Base-by-base conservation (phyloP, 1,284 basidiomycete species). In the Tilletia caries region DNA sequence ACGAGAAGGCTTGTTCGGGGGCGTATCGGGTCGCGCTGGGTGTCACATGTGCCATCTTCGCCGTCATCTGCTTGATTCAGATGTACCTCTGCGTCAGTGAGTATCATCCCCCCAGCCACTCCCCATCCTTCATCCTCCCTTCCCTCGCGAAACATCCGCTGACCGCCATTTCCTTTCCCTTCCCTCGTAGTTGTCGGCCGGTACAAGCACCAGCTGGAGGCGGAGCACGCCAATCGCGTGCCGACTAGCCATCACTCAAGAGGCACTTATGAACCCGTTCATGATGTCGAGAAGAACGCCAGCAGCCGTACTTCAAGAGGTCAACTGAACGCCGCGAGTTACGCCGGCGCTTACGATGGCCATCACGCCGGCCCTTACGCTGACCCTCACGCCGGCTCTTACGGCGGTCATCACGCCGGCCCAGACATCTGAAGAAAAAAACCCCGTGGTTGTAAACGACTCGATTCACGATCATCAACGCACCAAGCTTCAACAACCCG, bases 71-170 rank as follows among this genome's bases (percentile, higher is more conserved):
- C 4, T 29, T 62, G 29, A 62, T 62, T 23, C 58, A 62, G 18
- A 25, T 34, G 3, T 62, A 62, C 32, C 58, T 62, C 58, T 62
- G 58, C 58, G 32, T 62, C 58, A 62, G 58, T 62, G 32, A 62
- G 58, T 62, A n/a, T 5, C n/a, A n/a, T n/a, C n/a, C n/a, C n/a
- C n/a, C n/a, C n/a, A 6, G n/a, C 52, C 52, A 27, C 6, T 6
- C 15, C 25, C 25, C 25, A 3, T 54, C 5, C 52, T 6, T 29
- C 27, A 10, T 41, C 20, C 23, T 8, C 25, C 52, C 25, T 15
- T 25, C 13, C 12, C 23, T 54, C 29, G 13, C 23, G 27, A 62
- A 62, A 20, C 29, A 20, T 6, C 8, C 8, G 20, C 58, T 34
- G 58, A 33, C 34, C 32, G 20, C 13, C 32, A 37, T 58, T 41